Evolutionary conservation across 352 stramenopile genomes (phyloP).

Genomic region (Globisporangium rhizosaccharum): DNA sequence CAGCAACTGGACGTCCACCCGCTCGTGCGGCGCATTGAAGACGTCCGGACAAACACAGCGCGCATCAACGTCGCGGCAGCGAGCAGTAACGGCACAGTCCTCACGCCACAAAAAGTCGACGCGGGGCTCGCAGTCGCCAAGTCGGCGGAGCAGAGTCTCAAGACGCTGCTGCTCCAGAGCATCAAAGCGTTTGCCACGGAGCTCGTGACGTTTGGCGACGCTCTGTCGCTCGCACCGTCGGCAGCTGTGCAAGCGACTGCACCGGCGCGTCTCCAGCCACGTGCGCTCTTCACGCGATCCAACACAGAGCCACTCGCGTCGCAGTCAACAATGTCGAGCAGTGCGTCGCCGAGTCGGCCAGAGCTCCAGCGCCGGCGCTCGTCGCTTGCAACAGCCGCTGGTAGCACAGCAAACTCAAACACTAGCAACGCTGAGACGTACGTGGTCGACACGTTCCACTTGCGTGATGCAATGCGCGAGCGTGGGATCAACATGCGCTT

Average conservation of each 20-base stretch:
- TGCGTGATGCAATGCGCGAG: constrained; percentile 52
- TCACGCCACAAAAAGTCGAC: constrained; percentile 13
- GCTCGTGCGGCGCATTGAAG: constrained; percentile 49
- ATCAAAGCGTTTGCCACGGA: constrained; percentile 47
- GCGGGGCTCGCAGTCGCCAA: constrained; percentile 24
- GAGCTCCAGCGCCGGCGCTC: constrained; percentile 18
- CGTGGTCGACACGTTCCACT: constrained; percentile 57
- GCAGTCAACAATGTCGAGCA: background rate
- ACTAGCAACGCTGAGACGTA: constrained; percentile 37
- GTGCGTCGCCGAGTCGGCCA: background rate
- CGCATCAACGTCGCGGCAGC: constrained; percentile 18
- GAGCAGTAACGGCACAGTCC: background rate
- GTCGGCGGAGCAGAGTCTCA: constrained; percentile 48
- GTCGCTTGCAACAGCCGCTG: constrained; percentile 31
- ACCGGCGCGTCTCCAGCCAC: background rate
- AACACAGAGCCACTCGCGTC: constrained; percentile 10
- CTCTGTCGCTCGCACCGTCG: background rate
- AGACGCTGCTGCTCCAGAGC: constrained; percentile 46
- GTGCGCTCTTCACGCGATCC: constrained; percentile 3
- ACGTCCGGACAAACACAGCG: constrained; percentile 47
- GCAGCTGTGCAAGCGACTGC: background rate
- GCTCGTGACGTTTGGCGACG: constrained; percentile 63
- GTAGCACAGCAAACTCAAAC: constrained; percentile 8
- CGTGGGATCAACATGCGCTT: constrained; percentile 65
- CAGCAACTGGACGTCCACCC: constrained; percentile 60